Percentiles rank a stretch among this genome's conserved stretches.
Evolutionary conservation across 2,329 filamentous ascomycete genomes (phyloP).

Genomic region (Fusarium cicatricum): DNA sequence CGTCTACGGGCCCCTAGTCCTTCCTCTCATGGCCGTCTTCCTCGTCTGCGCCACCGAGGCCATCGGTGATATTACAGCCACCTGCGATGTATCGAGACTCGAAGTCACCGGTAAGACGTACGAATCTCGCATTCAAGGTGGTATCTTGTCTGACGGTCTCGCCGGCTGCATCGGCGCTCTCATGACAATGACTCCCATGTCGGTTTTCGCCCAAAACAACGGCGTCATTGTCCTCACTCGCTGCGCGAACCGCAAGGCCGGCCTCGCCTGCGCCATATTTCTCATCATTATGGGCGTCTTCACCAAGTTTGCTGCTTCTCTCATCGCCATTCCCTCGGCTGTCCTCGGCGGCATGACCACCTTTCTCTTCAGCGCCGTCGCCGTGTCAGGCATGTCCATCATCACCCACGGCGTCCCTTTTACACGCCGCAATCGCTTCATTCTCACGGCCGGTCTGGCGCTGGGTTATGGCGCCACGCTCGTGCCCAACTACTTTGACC

Average conservation of each 20-base stretch:
- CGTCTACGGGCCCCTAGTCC: constrained; percentile 76
- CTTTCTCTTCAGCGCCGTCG: constrained; percentile 80
- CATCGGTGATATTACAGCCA: constrained; percentile 82
- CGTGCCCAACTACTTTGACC: constrained; percentile 71
- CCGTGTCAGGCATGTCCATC: constrained; percentile 80
- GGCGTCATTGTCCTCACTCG: constrained; percentile 83
- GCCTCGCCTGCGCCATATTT: constrained; percentile 80
- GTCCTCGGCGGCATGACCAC: constrained; percentile 79
- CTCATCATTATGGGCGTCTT: constrained; percentile 83
- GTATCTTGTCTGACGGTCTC: constrained; percentile 78
- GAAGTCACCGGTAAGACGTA: constrained; percentile 77
- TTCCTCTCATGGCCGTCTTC: constrained; percentile 74
- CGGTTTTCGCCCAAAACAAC: constrained; percentile 85
- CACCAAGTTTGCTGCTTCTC: constrained; percentile 81
- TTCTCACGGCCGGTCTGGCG: constrained; percentile 77
- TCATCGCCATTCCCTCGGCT: constrained; percentile 76
- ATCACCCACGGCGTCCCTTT: constrained; percentile 74
- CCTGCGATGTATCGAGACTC: constrained; percentile 80
- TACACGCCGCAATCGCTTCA: constrained; percentile 82
- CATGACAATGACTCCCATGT: constrained; percentile 82
- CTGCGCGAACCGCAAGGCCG: constrained; percentile 82
- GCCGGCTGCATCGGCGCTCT: constrained; percentile 79
- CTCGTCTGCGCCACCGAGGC: constrained; percentile 81
- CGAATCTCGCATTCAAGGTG: constrained; percentile 81
- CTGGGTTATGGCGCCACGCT: constrained; percentile 77